Percentiles rank a stretch among this genome's conserved stretches.
These are phyloP conservation scores for Ceratocystis harringtonii DNA, from an alignment of 2,329 filamentous ascomycete species.

Conservation along the genomic window DNA sequence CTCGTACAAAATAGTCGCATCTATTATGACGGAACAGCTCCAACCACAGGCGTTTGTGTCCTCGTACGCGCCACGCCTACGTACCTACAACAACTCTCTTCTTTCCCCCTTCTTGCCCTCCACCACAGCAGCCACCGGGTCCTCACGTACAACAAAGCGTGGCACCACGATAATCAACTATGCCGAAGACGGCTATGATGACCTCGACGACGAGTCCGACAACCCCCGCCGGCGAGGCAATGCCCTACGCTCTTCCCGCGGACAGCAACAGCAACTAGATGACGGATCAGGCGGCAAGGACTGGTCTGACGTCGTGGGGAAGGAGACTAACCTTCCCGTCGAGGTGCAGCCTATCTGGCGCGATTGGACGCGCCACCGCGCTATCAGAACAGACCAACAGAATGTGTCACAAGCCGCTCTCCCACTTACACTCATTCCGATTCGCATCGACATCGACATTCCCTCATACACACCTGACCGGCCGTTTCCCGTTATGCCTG, in stretches of 20 bases:
- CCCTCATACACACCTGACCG: conserved; percentile 56
- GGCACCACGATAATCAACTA: conserved; percentile 96
- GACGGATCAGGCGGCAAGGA: conserved; percentile 49
- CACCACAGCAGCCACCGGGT: conserved; percentile 42
- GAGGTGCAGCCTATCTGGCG: conserved; percentile 82
- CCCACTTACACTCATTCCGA: conserved; percentile 81
- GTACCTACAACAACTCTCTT: conserved; percentile 81
- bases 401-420: conserved; percentile 55
- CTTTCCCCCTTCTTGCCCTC: conserved; percentile 70
- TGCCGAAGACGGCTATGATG: conserved; percentile 88
- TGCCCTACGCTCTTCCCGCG: conserved; percentile 63
- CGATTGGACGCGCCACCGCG: conserved; percentile 75
- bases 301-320: conserved; percentile 61
- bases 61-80: conserved; percentile 79
- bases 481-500: conserved; percentile 47
- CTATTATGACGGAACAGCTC: conserved; percentile 13
- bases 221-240: conserved; percentile 65
- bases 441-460: conserved; percentile 90
- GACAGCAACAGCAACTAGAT: conserved; percentile 36
- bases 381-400: conserved; percentile 42
- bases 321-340: conserved; percentile 64
- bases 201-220: conserved; percentile 57
- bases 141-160: conserved; percentile 82
- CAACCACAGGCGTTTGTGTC: conserved; percentile 75
- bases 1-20: neutral